Conservation (phyloP, 1,284 basidiomycete genomes). For the Cryptococcus sp. region DNA sequence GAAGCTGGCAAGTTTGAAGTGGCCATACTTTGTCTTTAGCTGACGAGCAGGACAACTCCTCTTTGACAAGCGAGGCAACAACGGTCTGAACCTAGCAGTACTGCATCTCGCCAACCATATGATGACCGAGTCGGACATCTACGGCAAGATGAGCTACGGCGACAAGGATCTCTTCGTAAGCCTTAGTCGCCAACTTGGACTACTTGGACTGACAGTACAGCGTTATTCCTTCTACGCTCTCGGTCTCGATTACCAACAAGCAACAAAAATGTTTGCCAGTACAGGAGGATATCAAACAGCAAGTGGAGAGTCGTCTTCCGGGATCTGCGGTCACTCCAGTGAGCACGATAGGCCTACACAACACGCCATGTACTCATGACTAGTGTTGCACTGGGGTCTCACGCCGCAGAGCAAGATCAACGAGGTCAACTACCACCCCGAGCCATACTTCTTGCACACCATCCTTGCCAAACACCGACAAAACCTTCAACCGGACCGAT, state of each 20-base stretch:
- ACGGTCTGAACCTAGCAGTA: slow-evolving; percentile 50
- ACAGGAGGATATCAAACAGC: slow-evolving; percentile 38
- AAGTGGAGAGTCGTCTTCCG: slow-evolving; percentile 25
- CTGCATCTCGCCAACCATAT: slow-evolving; percentile 48
- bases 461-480: slow-evolving; percentile 48
- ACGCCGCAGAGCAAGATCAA: slow-evolving; percentile 38
- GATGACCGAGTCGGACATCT: slow-evolving; percentile 47
- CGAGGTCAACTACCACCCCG: slow-evolving; percentile 38
- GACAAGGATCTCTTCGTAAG: slow-evolving; percentile 47
- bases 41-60: slow-evolving; percentile 38
- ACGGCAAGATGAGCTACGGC: slow-evolving; percentile 46
- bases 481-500: slow-evolving; percentile 37
- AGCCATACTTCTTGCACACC: slow-evolving; percentile 48
- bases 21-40: not conserved
- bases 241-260: slow-evolving; percentile 44
- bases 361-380: not conserved
- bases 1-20: slow-evolving; percentile 40
- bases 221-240: slow-evolving; percentile 49
- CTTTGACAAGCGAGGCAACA: slow-evolving; percentile 48
- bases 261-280: slow-evolving; percentile 45
- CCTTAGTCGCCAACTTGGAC: not conserved
- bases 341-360: slow-evolving; percentile 3
- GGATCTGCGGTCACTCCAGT: slow-evolving; percentile 43
- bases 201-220: slow-evolving; percentile 12
- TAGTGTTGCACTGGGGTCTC: slow-evolving; percentile 40